These are phyloP conservation scores for Penicillium alfredii DNA, from an alignment of 495 filamentous ascomycete genomes.

Conservation along the genomic window DNA sequence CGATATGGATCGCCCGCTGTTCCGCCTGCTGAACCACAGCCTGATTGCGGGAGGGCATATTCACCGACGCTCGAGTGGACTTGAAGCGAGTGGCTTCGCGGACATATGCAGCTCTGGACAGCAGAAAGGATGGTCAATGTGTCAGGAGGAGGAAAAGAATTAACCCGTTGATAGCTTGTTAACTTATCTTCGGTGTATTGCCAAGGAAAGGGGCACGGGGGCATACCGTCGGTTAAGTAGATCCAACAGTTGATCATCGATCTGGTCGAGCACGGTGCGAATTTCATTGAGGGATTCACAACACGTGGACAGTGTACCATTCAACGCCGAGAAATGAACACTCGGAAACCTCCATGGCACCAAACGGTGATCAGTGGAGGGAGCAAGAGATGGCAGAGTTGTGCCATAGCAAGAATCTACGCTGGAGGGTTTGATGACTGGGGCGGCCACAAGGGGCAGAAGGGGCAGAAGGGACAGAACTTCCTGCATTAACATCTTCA, in stretches of 20 bases:
- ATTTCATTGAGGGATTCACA: constrained; percentile 4
- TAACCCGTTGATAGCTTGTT: no score
- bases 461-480: no score
- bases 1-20: constrained; percentile 4
- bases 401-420: constrained; percentile 5
- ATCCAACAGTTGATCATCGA: no score
- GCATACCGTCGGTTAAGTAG: no score
- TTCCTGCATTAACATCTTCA: no score
- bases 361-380: constrained; percentile 4
- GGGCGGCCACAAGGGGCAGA: no score
- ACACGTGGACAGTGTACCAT: constrained; percentile 2
- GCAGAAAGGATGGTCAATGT: no score
- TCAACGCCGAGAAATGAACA: constrained; percentile 6
- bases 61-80: constrained; percentile 3
- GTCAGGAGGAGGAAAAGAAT: no score
- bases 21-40: constrained; percentile 5
- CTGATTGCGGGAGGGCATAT: constrained; percentile 4
- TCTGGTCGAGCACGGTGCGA: constrained; percentile 1
- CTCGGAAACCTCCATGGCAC: constrained; percentile 3
- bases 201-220: no score
- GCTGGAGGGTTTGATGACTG: no score
- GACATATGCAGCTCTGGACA: constrained; percentile 3
- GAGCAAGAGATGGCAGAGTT: neutral
- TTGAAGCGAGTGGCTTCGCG: constrained; percentile 8
- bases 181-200: no score